Evolutionary conservation across 106 monocot species (phyloP).

Genomic region (Iris macrosiphon): DNA sequence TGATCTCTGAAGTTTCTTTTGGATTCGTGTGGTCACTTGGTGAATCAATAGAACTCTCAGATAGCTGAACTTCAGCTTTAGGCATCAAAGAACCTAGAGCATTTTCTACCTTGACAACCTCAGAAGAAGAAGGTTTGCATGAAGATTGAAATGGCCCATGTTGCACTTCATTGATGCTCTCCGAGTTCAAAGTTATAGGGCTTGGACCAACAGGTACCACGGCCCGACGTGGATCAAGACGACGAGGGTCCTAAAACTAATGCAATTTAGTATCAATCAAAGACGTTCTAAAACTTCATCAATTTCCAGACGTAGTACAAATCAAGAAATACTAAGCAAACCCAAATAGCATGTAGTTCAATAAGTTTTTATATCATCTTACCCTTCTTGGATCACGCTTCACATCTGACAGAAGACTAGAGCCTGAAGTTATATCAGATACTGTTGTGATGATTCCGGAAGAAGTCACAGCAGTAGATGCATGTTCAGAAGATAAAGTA

Average conservation of each 20-base stretch:
- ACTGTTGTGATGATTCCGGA: conserved; percentile 15
- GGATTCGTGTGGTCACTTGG: conserved; percentile 5
- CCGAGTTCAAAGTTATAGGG: conserved; percentile 22
- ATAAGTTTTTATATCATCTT: conserved; percentile 14
- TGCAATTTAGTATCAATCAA: conserved; percentile 16
- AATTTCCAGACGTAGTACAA: no score
- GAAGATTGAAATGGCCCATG: conserved; percentile 11
- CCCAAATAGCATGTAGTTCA: background rate
- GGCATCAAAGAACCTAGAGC: conserved; percentile 7
- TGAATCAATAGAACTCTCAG: conserved; percentile 18
- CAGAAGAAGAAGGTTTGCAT: conserved; percentile 18
- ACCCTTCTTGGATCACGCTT: conserved; percentile 96
- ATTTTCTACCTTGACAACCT: conserved; percentile 20
- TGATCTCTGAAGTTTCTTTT: conserved; percentile 19
- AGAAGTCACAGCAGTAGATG: conserved; percentile 12
- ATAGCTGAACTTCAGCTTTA: conserved; percentile 19
- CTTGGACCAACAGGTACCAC: conserved; percentile 13
- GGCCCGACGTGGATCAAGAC: conserved; percentile 79
- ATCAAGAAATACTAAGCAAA: conserved; percentile 2
- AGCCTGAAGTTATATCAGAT: conserved; percentile 18
- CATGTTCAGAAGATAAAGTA: no score
- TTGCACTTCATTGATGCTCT: conserved; percentile 23
- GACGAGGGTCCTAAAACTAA: conserved; percentile 83
- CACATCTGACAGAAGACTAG: conserved; percentile 30
- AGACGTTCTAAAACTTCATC: background rate